phyloP scores from a whole-genome alignment of 164 flowering plant genomes.

The Pachysandra terminalis region DNA sequence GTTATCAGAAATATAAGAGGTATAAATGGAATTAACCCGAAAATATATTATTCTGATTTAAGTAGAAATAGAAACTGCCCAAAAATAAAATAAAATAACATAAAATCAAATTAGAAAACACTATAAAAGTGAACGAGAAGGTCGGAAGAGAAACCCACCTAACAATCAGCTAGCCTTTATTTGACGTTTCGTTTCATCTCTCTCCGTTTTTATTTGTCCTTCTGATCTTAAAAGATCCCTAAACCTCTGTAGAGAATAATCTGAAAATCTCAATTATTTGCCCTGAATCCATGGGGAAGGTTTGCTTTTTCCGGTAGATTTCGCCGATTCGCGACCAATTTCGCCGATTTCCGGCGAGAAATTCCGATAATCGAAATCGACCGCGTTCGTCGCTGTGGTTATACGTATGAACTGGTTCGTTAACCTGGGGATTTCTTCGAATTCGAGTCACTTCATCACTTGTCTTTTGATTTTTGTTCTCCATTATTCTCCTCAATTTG shows the following conservation, averaged over 20 bases:
- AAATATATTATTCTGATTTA: too few relatives aligned
- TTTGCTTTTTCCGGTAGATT: not conserved
- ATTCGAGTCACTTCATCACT: conserved; percentile 59
- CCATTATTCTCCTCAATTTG: conserved; percentile 61
- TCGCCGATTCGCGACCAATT: not conserved
- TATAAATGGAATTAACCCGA: too few relatives aligned
- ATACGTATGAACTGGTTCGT: conserved; percentile 79
- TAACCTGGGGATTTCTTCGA: conserved; percentile 47
- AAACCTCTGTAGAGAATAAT: not conserved
- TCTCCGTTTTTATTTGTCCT: not conserved
- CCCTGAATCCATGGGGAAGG: not conserved
- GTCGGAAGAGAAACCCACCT: too few relatives aligned
- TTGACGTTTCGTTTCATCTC: too few relatives aligned
- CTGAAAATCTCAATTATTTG: not conserved
- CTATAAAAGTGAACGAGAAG: too few relatives aligned
- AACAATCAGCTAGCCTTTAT: too few relatives aligned
- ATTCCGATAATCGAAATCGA: not conserved
- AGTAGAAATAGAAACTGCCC: too few relatives aligned
- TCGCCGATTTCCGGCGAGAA: not conserved
- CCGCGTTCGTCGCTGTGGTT: not conserved
- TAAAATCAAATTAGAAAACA: too few relatives aligned
- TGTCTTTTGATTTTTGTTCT: conserved; percentile 55
- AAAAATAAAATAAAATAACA: too few relatives aligned
- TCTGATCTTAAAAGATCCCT: not conserved
- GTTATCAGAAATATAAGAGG: too few relatives aligned